These are phyloP conservation scores for Ophiostoma sp. DNA, from an alignment of 2,329 filamentous ascomycete genomes.

Conservation along the genomic window DNA sequence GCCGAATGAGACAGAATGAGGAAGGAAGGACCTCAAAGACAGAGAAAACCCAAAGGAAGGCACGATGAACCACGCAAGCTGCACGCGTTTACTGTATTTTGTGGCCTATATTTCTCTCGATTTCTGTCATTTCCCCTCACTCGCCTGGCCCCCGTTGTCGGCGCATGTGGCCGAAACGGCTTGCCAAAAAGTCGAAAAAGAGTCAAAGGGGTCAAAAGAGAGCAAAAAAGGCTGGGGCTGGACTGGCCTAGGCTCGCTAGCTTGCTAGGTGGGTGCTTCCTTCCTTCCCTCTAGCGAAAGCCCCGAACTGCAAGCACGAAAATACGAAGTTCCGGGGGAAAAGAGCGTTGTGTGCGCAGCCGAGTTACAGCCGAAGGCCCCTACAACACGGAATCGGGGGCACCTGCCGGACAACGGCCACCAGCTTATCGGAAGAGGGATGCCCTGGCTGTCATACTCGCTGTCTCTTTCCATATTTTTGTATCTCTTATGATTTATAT, in stretches of 20 bases:
- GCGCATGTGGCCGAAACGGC: background rate
- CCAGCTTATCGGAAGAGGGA: background rate
- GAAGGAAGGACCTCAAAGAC: background rate
- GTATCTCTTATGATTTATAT: background rate
- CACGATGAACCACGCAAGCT: background rate
- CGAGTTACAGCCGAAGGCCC: conserved; percentile 18
- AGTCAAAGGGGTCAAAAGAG: background rate
- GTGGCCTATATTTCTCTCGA: background rate
- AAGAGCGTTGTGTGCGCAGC: background rate
- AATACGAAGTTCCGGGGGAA: background rate
- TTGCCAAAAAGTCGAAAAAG: background rate
- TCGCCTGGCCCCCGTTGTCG: background rate
- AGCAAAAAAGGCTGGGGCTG: background rate
- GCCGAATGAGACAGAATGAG: background rate
- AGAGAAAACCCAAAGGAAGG: background rate
- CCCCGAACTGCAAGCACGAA: conserved; percentile 6
- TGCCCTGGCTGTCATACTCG: background rate
- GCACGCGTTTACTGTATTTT: background rate
- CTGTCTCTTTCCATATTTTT: background rate
- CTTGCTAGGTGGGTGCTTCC: background rate
- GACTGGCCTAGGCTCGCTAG: background rate
- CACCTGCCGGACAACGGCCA: background rate
- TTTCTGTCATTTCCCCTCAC: background rate
- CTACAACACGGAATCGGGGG: background rate
- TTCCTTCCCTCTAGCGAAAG: background rate